phyloP scores from a whole-genome alignment of 768 basidiomycete genomes.

The Kwoniella newhampshirensis region DNA sequence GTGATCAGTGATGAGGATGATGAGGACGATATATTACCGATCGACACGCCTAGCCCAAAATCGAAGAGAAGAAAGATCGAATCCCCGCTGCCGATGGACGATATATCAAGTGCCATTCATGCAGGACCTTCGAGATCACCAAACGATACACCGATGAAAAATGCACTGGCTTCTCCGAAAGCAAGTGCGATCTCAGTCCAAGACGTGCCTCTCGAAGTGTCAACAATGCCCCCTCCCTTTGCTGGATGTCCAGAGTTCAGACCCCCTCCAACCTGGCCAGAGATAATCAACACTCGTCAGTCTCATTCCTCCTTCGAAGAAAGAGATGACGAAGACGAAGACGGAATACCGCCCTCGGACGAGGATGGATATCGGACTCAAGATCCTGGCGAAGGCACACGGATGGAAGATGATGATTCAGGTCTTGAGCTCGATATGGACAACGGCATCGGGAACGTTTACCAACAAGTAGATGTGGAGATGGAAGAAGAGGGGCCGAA shows the following conservation, averaged over 20 bases:
- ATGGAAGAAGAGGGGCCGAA: constrained; percentile 7
- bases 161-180: too few species aligned
- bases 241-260: constrained; percentile 26
- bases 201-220: too few species aligned
- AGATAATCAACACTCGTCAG: constrained; percentile 38
- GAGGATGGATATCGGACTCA: constrained; percentile 19
- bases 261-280: constrained; percentile 40
- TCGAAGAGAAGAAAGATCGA: constrained; percentile 10
- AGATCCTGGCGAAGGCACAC: constrained; percentile 19
- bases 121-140: constrained; percentile 10
- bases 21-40: constrained; percentile 28
- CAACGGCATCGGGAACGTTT: neutral
- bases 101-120: neutral
- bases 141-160: too few species aligned
- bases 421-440: constrained; percentile 22
- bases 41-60: neutral
- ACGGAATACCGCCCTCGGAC: constrained; percentile 17
- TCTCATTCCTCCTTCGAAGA: neutral
- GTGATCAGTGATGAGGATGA: constrained; percentile 48
- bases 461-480: constrained; percentile 12
- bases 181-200: too few species aligned
- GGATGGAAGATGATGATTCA: constrained; percentile 29
- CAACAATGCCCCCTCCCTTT: constrained; percentile 18
- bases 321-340: constrained; percentile 19
- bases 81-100: neutral